Evolutionary conservation across 768 basidiomycete species (phyloP), one percentile per base, ranked within the genome.

Genomic region (Lactarius pseudohatsudake): DNA sequence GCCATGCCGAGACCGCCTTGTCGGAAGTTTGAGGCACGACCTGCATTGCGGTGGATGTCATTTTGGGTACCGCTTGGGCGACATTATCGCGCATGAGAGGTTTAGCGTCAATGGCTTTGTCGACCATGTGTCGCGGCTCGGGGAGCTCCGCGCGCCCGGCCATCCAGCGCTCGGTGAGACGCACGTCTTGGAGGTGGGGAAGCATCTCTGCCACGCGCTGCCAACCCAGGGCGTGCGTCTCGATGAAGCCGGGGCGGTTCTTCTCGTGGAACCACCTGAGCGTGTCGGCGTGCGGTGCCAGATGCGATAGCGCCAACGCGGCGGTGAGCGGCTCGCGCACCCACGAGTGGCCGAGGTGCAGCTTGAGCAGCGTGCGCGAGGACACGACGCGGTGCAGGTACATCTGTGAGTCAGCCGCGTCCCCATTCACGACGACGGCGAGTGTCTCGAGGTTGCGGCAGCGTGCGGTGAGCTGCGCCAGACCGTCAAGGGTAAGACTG

Each of bases 211-310:
- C 80, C 34, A 86, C 86, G 57, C 78, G 82, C 75, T 90, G 87
- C 91, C 91, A 92, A 22, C 79, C 82, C 63, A 81, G 81, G 13
- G 86, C 85, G 70, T 91, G 86, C 38, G 81, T 79, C 74, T 92
- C 90, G 58, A 86, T 79, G 70, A 81, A 88, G 5, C 88, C 88
- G 0, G 84, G 81, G n/a, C 90, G 81, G 71, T 85, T 91, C 76
- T 87, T 88, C 72, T 90, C 89, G 71, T 88, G 85, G 80, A 91
- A 91, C 85, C 84, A 91, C 75, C 86, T 89, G 60, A 92, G 75
- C 32, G 77, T 79, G 73, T 91, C 89, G 55, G 91, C 79, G 72
- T 80, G 79, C 45, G 91, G 90, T n/a, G 87, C 85, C 61, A 92
- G 76, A 74, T 92, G 90, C 75, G 90, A 92, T 67, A 92, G 81